phyloP scores from a whole-genome alignment of 2,329 filamentous ascomycete species.

The Berkeleyomyces rouxiae region DNA sequence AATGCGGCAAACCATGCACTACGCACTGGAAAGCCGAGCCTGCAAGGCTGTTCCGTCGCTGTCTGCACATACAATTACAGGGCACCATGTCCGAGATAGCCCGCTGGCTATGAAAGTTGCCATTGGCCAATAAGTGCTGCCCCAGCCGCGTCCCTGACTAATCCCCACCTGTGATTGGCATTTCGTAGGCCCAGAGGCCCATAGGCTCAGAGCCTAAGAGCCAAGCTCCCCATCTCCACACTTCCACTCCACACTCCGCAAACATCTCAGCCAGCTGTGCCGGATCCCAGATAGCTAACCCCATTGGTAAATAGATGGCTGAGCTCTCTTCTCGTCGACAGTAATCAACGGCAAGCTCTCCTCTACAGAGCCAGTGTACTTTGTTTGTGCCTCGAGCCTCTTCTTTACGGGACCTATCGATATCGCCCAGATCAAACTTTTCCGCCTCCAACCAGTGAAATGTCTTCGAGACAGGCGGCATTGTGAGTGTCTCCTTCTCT shows the following conservation, averaged over 20 bases:
- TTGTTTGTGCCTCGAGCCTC: background rate
- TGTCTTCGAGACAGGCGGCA: slow-evolving; percentile 33
- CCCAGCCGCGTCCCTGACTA: slow-evolving; percentile 6
- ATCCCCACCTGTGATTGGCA: slow-evolving; percentile 11
- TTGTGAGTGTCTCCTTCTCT: slow-evolving; percentile 26
- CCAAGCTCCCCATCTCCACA: slow-evolving; percentile 3
- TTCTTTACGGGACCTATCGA: background rate
- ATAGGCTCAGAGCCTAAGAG: background rate
- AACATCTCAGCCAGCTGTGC: background rate
- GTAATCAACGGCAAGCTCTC: background rate
- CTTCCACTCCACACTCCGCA: background rate
- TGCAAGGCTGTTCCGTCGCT: background rate
- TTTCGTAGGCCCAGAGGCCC: slow-evolving; percentile 6
- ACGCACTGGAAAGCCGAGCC: background rate
- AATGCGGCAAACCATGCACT: background rate
- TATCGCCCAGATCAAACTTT: too few species aligned
- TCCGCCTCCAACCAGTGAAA: slow-evolving; percentile 15
- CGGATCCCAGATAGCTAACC: background rate
- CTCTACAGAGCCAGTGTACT: background rate
- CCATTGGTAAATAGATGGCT: background rate
- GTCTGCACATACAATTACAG: background rate
- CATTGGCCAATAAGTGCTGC: slow-evolving; percentile 9
- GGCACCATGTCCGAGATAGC: slow-evolving; percentile 9
- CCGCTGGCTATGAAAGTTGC: slow-evolving; percentile 1
- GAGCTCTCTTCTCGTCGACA: background rate